These are phyloP conservation scores for Polytrichum commune DNA, from an alignment of 225 moss, liverwort and hornwort species.

Conservation along the genomic window DNA sequence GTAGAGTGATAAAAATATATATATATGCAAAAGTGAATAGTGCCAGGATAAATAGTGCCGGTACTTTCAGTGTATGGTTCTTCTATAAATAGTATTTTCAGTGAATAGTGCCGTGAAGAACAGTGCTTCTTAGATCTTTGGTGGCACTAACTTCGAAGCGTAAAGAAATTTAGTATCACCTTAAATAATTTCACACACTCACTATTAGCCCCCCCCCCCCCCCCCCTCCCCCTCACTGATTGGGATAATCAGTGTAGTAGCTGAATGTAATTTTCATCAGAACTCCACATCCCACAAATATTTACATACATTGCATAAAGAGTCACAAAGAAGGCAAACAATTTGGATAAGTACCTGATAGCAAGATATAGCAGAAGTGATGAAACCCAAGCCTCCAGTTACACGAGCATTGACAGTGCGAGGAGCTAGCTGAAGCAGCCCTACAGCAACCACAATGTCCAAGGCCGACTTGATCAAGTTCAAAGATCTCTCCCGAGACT, in stretches of 20 bases:
- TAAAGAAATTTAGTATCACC: too few relatives aligned
- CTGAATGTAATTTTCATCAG: not conserved
- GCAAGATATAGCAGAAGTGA: conserved; percentile 85
- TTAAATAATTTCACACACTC: too few relatives aligned
- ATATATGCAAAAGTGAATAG: too few relatives aligned
- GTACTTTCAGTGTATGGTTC: too few relatives aligned
- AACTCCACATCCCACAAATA: not conserved
- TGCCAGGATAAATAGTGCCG: too few relatives aligned
- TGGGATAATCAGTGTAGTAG: not conserved
- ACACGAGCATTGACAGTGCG: conserved; percentile 73
- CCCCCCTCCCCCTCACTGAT: too few relatives aligned
- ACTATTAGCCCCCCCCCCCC: too few relatives aligned
- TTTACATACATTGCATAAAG: not conserved
- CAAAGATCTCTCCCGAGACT: conserved; percentile 55
- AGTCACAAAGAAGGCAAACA: not conserved
- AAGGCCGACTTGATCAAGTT: conserved; percentile 67
- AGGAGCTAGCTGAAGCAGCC: conserved; percentile 81
- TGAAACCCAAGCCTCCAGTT: conserved; percentile 77
- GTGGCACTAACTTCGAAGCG: too few relatives aligned
- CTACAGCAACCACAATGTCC: conserved; percentile 86
- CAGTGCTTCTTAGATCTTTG: too few relatives aligned
- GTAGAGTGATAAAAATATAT: too few relatives aligned
- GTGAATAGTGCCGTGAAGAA: too few relatives aligned
- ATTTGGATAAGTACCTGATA: conserved; percentile 46
- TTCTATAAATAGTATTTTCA: too few relatives aligned